Conservation (phyloP, 805 yeast species). For the Pichia eremophila region DNA sequence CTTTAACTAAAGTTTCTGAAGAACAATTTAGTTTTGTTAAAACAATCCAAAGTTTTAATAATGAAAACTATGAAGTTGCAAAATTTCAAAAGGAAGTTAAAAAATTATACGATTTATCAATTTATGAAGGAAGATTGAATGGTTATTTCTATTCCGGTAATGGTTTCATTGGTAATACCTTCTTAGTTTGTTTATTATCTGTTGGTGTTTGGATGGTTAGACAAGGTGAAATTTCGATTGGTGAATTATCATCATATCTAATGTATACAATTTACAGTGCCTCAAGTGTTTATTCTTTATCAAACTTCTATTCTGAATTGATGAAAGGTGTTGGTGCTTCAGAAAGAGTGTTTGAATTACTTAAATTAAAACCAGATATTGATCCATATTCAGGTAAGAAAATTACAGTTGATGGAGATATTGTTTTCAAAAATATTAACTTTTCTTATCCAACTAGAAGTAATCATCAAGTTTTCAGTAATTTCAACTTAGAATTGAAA, state of each 20-base stretch:
- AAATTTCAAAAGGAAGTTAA: constrained; percentile 67
- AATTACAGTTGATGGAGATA: constrained; percentile 40
- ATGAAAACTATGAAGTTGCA: constrained; percentile 68
- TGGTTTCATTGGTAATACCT: constrained; percentile 76
- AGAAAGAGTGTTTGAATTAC: constrained; percentile 77
- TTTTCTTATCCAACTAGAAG: constrained; percentile 84
- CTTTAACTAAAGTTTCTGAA: constrained; percentile 80
- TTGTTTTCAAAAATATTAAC: constrained; percentile 51
- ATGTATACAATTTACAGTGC: constrained; percentile 95
- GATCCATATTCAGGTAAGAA: constrained; percentile 54
- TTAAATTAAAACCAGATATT: constrained; percentile 68
- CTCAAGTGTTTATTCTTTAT: constrained; percentile 81
- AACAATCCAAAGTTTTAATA: constrained; percentile 86
- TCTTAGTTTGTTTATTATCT: constrained; percentile 65
- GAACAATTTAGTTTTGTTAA: constrained; percentile 79
- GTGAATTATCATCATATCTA: constrained; percentile 86
- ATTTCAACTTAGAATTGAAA: constrained; percentile 48
- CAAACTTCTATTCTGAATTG: constrained; percentile 83
- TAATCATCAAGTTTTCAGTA: constrained; percentile 53
- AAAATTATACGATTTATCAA: constrained; percentile 54
- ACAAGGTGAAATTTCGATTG: constrained; percentile 67
- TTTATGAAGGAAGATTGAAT: constrained; percentile 69
- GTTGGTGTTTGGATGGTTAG: constrained; percentile 79
- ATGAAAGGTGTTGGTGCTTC: constrained; percentile 99
- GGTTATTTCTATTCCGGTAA: constrained; percentile 73